phyloP scores from a whole-genome alignment of 2,329 filamentous ascomycete genomes.

The Verticillium nubilum region DNA sequence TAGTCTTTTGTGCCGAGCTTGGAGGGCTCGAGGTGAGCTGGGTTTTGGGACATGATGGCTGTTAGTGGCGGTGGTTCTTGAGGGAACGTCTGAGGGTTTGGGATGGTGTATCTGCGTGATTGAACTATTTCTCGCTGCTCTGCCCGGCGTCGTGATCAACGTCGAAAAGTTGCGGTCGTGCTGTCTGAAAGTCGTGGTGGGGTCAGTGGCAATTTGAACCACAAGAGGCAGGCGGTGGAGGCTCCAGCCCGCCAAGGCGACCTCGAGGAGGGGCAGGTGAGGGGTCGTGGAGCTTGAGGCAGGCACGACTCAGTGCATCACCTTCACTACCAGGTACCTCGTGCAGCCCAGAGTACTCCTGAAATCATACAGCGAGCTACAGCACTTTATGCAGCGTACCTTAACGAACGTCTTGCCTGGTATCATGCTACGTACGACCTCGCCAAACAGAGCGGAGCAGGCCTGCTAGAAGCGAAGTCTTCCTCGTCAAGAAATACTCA shows the following conservation, averaged over 20 bases:
- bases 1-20: slow-evolving; percentile 86
- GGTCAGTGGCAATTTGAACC: not conserved
- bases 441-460: not conserved
- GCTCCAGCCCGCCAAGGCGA: not conserved
- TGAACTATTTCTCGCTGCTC: not conserved
- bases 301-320: not conserved
- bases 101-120: not conserved
- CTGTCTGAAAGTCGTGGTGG: not conserved
- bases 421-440: not conserved
- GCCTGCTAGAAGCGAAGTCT: not conserved
- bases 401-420: not conserved
- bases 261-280: not conserved
- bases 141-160: not conserved
- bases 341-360: no score
- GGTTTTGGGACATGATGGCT: slow-evolving; percentile 27
- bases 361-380: no score
- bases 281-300: not conserved
- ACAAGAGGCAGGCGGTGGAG: not conserved
- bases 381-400: not conserved
- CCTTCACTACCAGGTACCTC: no score
- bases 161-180: not conserved
- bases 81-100: not conserved
- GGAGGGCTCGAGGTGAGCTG: slow-evolving; percentile 68
- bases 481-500: not conserved
- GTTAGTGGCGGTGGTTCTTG: not conserved